These are phyloP conservation scores for Spergularia azorica DNA, from an alignment of 179 eudicot genomes.

Conservation along the genomic window DNA sequence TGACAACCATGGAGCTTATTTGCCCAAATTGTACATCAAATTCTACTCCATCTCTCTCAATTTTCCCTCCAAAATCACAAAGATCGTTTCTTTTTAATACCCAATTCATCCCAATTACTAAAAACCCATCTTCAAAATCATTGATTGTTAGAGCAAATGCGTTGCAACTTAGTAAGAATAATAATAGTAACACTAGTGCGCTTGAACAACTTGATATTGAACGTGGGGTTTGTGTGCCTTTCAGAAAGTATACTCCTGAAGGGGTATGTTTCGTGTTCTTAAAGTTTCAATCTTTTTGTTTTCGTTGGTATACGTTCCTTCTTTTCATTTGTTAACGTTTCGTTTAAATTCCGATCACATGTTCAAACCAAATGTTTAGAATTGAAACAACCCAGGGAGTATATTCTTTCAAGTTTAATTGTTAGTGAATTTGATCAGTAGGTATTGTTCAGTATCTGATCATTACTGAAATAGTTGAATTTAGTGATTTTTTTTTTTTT, in stretches of 20 bases:
- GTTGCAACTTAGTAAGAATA: slow-evolving; percentile 28
- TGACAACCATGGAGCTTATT: slow-evolving; percentile 32
- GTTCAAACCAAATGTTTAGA: too few relatives aligned
- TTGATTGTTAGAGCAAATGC: slow-evolving; percentile 36
- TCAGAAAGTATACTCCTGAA: slow-evolving; percentile 86
- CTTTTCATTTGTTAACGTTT: background rate
- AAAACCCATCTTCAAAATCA: slow-evolving; percentile 18
- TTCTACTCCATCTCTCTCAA: slow-evolving; percentile 25
- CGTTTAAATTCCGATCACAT: background rate
- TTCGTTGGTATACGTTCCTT: background rate
- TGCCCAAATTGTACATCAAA: slow-evolving; percentile 23
- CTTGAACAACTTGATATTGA: slow-evolving; percentile 88
- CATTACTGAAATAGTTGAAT: background rate
- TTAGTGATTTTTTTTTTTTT: background rate
- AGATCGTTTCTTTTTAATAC: slow-evolving; percentile 28
- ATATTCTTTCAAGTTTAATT: background rate
- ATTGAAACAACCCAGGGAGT: too few relatives aligned
- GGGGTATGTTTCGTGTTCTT: slow-evolving; percentile 36
- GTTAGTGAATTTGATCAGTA: slow-evolving; percentile 1
- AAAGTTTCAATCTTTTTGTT: background rate
- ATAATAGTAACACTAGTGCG: slow-evolving; percentile 40
- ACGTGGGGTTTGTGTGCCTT: slow-evolving; percentile 97
- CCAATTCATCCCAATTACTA: slow-evolving; percentile 3
- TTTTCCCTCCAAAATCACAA: slow-evolving; percentile 11
- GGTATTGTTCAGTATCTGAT: slow-evolving; percentile 12